These are phyloP conservation scores for Alternaria gansuensis DNA, from an alignment of 2,329 filamentous ascomycete genomes.

Conservation along the genomic window DNA sequence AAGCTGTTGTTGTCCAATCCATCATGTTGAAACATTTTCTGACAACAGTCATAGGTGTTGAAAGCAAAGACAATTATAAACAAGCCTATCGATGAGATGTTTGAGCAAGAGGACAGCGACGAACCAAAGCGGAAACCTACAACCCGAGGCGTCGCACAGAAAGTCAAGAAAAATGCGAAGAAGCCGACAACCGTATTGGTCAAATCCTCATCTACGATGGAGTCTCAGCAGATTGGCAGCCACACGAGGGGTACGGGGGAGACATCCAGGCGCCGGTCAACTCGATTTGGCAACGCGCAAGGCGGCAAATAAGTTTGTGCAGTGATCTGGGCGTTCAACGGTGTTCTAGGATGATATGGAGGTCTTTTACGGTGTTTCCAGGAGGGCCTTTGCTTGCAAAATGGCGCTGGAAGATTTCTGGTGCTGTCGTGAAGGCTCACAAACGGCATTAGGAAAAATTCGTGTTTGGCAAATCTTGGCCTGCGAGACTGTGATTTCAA, in stretches of 20 bases:
- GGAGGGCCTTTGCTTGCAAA: not conserved
- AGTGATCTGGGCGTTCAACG: not conserved
- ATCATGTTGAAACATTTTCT: not conserved
- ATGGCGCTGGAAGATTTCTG: not conserved
- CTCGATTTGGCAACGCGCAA: conserved; percentile 6
- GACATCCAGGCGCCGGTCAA: conserved; percentile 6
- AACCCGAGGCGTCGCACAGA: conserved; percentile 18
- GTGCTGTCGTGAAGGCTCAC: not conserved
- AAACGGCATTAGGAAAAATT: not conserved
- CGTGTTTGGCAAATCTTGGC: not conserved
- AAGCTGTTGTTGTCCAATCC: not conserved
- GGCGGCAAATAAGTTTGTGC: not conserved
- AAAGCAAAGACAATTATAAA: not conserved
- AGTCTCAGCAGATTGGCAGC: not conserved
- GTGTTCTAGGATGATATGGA: not conserved
- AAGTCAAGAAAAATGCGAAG: conserved; percentile 12
- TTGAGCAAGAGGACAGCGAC: not conserved
- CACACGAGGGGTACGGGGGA: not conserved
- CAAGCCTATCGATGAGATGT: not conserved
- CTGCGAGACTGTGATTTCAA: too few relatives aligned
- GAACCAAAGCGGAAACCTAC: conserved; percentile 3
- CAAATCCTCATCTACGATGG: not conserved
- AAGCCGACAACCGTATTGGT: not conserved
- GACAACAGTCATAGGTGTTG: not conserved
- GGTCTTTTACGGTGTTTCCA: not conserved